Conservation (phyloP, 805 yeast genomes). For the Yamadazyma phyllophila region DNA sequence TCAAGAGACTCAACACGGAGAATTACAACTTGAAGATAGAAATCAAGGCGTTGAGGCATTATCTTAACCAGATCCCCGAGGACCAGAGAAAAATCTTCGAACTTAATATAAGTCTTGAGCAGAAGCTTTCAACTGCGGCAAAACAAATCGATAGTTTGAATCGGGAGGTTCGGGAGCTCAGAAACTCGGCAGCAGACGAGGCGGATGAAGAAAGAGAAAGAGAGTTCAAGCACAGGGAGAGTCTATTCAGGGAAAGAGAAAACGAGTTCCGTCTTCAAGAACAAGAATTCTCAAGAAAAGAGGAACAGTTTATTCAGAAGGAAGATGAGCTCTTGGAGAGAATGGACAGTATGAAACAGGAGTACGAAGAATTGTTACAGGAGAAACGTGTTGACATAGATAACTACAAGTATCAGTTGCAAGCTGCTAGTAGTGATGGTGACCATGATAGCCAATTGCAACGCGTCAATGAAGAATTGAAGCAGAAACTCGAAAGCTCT, state of each 20-base stretch:
- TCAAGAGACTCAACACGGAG: slow-evolving; percentile 34
- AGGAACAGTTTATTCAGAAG: neutral
- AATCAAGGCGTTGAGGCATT: slow-evolving; percentile 39
- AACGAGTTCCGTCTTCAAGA: neutral
- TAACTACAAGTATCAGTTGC: too few relatives aligned
- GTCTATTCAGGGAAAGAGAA: neutral
- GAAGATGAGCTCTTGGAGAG: slow-evolving; percentile 3
- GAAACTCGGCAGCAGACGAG: neutral
- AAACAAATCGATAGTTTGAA: slow-evolving; percentile 13
- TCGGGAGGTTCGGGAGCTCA: slow-evolving; percentile 1
- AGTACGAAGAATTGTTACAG: too few relatives aligned
- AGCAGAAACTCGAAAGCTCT: neutral
- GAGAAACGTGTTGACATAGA: too few relatives aligned
- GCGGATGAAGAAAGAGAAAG: neutral
- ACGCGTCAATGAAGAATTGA: neutral
- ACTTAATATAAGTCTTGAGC: slow-evolving; percentile 35
- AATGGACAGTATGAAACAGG: neutral
- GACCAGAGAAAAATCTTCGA: slow-evolving; percentile 37
- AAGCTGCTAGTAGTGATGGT: too few relatives aligned
- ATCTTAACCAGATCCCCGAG: slow-evolving; percentile 41
- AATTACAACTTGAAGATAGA: slow-evolving; percentile 45
- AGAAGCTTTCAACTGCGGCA: slow-evolving; percentile 20
- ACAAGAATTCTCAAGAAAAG: neutral
- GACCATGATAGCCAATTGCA: neutral
- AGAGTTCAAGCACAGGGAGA: neutral